Conservation (phyloP, 768 basidiomycete genomes). For the Hericium erinaceus region DNA sequence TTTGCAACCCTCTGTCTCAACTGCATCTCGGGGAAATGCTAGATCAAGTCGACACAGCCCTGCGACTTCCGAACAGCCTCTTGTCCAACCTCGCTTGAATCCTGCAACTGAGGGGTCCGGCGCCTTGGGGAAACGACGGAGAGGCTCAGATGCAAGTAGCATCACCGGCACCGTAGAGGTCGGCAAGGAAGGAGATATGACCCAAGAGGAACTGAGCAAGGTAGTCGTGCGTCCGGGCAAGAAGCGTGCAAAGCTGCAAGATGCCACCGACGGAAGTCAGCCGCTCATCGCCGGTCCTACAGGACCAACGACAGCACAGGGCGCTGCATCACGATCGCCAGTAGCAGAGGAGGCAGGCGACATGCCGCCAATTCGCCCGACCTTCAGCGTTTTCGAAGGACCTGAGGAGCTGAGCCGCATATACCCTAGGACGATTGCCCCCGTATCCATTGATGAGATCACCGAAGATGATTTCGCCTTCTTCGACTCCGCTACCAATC, state of each 20-base stretch:
- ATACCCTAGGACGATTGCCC: not conserved
- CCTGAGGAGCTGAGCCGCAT: not conserved
- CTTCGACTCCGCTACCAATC: conserved; percentile 12
- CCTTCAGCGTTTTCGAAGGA: conserved; percentile 1
- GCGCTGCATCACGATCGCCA: not conserved
- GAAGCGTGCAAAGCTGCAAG: conserved; percentile 39
- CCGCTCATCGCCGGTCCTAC: conserved; percentile 7
- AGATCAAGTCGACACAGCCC: conserved; percentile 6
- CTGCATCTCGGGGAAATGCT: not conserved
- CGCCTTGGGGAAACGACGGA: conserved; percentile 57
- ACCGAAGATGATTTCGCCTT: conserved; percentile 16
- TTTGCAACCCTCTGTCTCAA: not conserved
- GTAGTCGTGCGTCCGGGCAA: conserved; percentile 35
- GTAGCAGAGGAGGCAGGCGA: not conserved
- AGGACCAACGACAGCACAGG: not conserved
- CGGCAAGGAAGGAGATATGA: conserved; percentile 28
- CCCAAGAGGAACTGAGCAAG: conserved; percentile 30
- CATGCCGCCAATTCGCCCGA: not conserved
- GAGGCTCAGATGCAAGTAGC: conserved; percentile 40
- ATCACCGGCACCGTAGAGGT: conserved; percentile 33
- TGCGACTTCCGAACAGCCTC: conserved; percentile 12
- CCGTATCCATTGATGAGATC: conserved; percentile 5
- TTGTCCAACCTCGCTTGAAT: conserved; percentile 9
- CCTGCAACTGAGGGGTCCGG: not conserved
- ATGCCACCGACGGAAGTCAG: conserved; percentile 13